These are phyloP conservation scores for Gyromitra esculenta DNA, from an alignment of 2,329 filamentous ascomycete species.

Conservation along the genomic window DNA sequence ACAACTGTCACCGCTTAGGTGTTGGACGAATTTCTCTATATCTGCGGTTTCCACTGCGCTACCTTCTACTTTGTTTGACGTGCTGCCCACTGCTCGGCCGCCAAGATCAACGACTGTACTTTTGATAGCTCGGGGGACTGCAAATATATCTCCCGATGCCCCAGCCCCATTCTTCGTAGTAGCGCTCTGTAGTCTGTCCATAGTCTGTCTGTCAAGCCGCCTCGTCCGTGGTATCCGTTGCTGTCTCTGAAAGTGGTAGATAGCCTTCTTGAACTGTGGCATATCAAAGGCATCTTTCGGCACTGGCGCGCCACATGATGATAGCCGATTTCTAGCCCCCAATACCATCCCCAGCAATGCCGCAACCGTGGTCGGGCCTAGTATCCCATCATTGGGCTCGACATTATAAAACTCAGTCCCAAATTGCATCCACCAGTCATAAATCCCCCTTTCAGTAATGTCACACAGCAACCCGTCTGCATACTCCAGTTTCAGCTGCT, in stretches of 20 bases:
- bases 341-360: conserved; percentile 87
- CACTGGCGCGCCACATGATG: conserved; percentile 79
- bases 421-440: conserved; percentile 96
- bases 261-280: conserved; percentile 80
- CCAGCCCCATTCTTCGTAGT: conserved; percentile 90
- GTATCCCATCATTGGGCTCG: conserved; percentile 89
- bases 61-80: conserved; percentile 81
- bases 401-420: conserved; percentile 91
- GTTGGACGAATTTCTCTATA: conserved; percentile 80
- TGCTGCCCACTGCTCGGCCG: conserved; percentile 89
- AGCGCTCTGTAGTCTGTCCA: conserved; percentile 80
- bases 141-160: conserved; percentile 72
- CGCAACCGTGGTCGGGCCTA: conserved; percentile 90
- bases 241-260: conserved; percentile 88
- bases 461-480: conserved; percentile 93
- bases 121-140: conserved; percentile 91
- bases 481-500: conserved; percentile 85
- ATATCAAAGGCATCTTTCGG: conserved; percentile 93
- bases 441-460: conserved; percentile 86
- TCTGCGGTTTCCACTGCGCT: conserved; percentile 92
- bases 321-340: conserved; percentile 87
- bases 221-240: conserved; percentile 81
- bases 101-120: conserved; percentile 93
- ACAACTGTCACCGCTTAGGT: conserved; percentile 80
- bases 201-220: conserved; percentile 81